Base-by-base conservation (phyloP, 2,329 filamentous ascomycete species). In the Penicillium sp. region DNA sequence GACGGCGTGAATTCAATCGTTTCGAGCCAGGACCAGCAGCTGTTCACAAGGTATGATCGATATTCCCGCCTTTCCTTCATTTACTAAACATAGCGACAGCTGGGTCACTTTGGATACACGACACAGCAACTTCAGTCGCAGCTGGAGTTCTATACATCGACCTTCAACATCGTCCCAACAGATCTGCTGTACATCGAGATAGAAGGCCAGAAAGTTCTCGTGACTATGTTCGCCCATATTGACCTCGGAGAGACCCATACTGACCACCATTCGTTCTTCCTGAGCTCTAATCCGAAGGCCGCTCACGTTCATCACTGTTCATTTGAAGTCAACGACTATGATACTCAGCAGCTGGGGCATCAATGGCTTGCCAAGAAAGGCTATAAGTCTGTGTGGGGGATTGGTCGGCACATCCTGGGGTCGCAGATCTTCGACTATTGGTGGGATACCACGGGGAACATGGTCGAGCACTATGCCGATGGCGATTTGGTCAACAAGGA, bases 11-110 rank as follows among this genome's bases (percentile, higher is more conserved):
- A 24, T 78, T 78, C 66, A 73, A 76, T 43, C 72, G 75, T 33
- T 77, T 76, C 63, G 76, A 75, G 29, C 76, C 78, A 0, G 79
- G 80, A 5, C 79, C 80, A 1, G 79, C 80, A 0, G 78, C 78
- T 0, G 76, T 82, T 9, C 77, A 81, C 58, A 81, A 81, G 61
- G 68, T 69, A 58, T 37, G 58, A 51, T 22, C 42, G n/a, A 24
- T 26, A 13, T 29, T 51, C 39, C 27, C 46, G 13, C 31, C n/a
- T 35, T 22, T 39, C 33, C 22, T 79, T n/a, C 79, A 81, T 62
- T 81, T 19, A 49, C 46, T 49, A n/a, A 49, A 7, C 35, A 19
- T 3, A 16, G 2, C 11, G n/a, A 22, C 11, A 49, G 47, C 21
- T 49, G 31, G 47, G 47, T 2, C 47, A 49, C n/a, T 49, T 19